Evolutionary conservation across 176 grass and related monocot species (phyloP).

Genomic region (Cenchrus fungigraminus): DNA sequence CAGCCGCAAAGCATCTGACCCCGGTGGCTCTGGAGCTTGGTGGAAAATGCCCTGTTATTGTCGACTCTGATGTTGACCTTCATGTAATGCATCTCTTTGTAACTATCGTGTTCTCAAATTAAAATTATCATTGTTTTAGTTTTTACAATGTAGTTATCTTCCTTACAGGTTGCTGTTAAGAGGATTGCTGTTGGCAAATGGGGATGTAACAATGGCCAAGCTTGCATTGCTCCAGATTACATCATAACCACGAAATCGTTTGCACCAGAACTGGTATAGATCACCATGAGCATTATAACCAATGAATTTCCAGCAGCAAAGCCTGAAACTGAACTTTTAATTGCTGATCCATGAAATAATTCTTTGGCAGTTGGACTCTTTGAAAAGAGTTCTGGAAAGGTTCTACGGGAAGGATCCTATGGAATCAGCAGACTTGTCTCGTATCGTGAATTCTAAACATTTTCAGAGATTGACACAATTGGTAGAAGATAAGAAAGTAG

Average conservation of each 20-base stretch:
- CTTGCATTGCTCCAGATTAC: constrained; percentile 95
- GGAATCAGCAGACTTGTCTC: constrained; percentile 73
- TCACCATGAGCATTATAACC: neutral
- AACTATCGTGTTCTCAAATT: neutral
- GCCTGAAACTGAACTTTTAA: neutral
- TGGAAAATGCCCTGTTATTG: constrained; percentile 89
- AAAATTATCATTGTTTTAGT: neutral
- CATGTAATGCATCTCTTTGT: constrained; percentile 56
- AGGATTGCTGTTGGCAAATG: constrained; percentile 92
- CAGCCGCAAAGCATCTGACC: constrained; percentile 88
- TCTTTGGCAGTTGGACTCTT: constrained; percentile 59
- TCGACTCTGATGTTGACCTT: constrained; percentile 78
- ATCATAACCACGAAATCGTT: constrained; percentile 92
- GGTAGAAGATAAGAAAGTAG: constrained; percentile 70
- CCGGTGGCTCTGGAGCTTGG: constrained; percentile 89
- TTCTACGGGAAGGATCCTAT: constrained; percentile 89
- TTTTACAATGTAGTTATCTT: constrained; percentile 18
- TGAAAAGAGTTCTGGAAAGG: constrained; percentile 68
- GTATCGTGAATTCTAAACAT: constrained; percentile 78
- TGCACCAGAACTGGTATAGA: constrained; percentile 74
- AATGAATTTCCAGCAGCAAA: neutral
- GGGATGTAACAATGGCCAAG: constrained; percentile 95
- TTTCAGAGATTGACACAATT: constrained; percentile 60
- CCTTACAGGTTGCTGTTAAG: constrained; percentile 63
- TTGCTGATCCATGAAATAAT: constrained; percentile 25